A percentile compares a stretch with the other conserved stretches of the same genome.
These are phyloP conservation scores for Caryocar brasiliense DNA, from an alignment of 441 rosid species.

Conservation along the genomic window DNA sequence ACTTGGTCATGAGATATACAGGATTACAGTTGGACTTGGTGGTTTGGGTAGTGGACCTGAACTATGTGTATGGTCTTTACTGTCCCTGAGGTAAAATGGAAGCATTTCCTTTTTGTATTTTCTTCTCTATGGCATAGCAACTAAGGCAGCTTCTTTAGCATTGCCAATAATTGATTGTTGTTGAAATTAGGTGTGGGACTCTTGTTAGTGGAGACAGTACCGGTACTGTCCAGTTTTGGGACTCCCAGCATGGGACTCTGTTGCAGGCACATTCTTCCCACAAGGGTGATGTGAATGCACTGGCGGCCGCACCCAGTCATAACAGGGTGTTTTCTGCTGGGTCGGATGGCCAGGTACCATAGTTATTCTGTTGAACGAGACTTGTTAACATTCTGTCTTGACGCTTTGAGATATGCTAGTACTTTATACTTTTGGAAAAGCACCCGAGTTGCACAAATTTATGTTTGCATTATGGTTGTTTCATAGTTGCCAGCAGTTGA, in stretches of 20 bases:
- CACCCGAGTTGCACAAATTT: no score
- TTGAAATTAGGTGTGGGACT: slow-evolving; percentile 52
- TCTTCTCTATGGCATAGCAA: background rate
- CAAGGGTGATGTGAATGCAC: slow-evolving; percentile 86
- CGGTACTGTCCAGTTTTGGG: slow-evolving; percentile 94
- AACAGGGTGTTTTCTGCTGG: slow-evolving; percentile 89
- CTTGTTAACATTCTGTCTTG: no score
- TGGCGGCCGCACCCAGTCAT: slow-evolving; percentile 79
- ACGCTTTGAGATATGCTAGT: no score
- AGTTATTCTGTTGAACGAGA: background rate
- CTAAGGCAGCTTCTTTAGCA: background rate
- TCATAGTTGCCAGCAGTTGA: background rate
- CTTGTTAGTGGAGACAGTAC: slow-evolving; percentile 91
- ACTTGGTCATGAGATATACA: slow-evolving; percentile 56
- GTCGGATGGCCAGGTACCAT: slow-evolving; percentile 83
- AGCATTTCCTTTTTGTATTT: background rate
- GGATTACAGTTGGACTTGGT: slow-evolving; percentile 84
- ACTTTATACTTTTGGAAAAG: background rate
- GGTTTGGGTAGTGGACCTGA: slow-evolving; percentile 64
- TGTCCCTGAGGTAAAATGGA: slow-evolving; percentile 55
- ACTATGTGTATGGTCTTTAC: slow-evolving; percentile 84
- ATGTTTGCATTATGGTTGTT: no score
- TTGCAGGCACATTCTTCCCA: slow-evolving; percentile 72
- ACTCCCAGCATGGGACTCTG: slow-evolving; percentile 73
- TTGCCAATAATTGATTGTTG: slow-evolving; percentile 11